Evolutionary conservation across 1,139 yeast species (phyloP).

Genomic region (Yamadazyma jaroonii): DNA sequence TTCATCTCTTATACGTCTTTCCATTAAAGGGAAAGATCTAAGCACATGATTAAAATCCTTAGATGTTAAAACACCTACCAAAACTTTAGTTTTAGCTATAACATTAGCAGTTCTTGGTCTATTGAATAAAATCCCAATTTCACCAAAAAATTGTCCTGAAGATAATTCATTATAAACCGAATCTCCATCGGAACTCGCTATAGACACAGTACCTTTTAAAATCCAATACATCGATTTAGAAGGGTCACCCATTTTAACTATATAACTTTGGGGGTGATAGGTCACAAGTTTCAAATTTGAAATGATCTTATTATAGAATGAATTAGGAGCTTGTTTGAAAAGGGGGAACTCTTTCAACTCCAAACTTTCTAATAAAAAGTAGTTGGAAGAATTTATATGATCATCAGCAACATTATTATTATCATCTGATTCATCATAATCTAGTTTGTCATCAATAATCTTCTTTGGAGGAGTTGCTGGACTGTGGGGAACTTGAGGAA

Average conservation of each 20-base stretch:
- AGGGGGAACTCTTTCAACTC: conserved; percentile 55
- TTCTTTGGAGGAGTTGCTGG: background rate
- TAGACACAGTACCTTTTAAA: conserved; percentile 68
- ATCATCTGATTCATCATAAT: background rate
- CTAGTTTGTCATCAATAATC: background rate
- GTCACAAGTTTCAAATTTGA: conserved; percentile 56
- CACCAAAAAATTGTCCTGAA: conserved; percentile 74
- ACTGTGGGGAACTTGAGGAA: background rate
- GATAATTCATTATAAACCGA: conserved; percentile 66
- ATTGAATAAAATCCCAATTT: conserved; percentile 71
- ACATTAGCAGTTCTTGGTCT: conserved; percentile 80
- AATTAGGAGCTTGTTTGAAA: conserved; percentile 62
- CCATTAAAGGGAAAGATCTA: conserved; percentile 61
- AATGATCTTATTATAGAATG: conserved; percentile 60
- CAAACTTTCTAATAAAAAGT: conserved; percentile 30
- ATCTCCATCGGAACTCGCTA: conserved; percentile 75
- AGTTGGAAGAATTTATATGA: conserved; percentile 28
- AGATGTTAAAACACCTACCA: conserved; percentile 65
- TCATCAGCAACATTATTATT: background rate
- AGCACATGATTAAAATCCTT: conserved; percentile 60
- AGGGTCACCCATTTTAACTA: conserved; percentile 68
- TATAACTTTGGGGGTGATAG: conserved; percentile 64
- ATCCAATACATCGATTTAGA: conserved; percentile 83
- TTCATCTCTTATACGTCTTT: conserved; percentile 68
- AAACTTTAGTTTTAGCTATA: conserved; percentile 64